Base-by-base conservation (phyloP, 257 asterid species). In the Paulownia fortunei region DNA sequence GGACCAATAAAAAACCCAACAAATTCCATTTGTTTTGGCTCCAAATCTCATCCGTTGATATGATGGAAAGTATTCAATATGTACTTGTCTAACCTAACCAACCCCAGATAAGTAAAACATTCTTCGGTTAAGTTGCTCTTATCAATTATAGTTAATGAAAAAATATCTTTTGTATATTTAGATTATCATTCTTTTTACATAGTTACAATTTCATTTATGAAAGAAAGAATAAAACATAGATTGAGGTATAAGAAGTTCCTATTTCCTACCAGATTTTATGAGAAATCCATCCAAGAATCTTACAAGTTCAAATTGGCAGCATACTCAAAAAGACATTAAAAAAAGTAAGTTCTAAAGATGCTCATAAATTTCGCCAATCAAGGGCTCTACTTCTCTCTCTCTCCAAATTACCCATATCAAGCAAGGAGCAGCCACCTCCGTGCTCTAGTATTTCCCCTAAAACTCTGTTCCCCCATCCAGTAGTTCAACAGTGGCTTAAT, bases 11-110 rank as follows among this genome's bases (percentile, higher is more conserved):
- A 9, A 74, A 41, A 61, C 32, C 47, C 61, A 59, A 42, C 63
- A 39, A 32, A 21, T 74, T 46, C 36, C 47, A 75, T 73, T 75
- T 49, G 32, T 23, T 10, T 59, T 26, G 70, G 34, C 32, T 69
- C 61, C 61, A 69, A 8, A 69, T 26, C 61, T 19, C 13, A 37
- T 39, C 18, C 15, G n/a, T 47, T 36, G 49, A 36, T 12, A 44
- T 6, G 15, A 0, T 10, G 2, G 8, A 0, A 21, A 18, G 62
- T 55, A 55, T 21, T 18, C 11, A n/a, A 55, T 0, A 21, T 55
- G 10, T 23, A 7, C 32, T 64, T 34, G 1, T 64, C 71, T 36
- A 37, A 19, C 19, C 13, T 12, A 61, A 27, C 10, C 68, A 16
- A 61, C 36, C 46, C 34, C 23, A 61, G 21, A 61, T 52, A 37